Evolutionary conservation across 305 asterid species (phyloP).

Genomic region (Fraxinus ornus): DNA sequence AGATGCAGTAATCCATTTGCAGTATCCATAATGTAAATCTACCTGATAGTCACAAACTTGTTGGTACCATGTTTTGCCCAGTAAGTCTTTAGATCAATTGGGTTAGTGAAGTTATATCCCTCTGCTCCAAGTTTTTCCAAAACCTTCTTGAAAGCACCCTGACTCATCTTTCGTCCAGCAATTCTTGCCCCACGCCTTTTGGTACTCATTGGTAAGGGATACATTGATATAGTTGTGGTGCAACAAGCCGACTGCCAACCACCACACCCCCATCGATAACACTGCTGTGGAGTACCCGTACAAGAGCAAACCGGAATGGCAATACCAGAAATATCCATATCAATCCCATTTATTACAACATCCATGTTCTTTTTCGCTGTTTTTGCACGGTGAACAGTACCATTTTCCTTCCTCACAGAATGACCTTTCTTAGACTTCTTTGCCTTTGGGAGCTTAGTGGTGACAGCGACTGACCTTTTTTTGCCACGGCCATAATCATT

Average conservation of each 20-base stretch:
- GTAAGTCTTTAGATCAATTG: neutral
- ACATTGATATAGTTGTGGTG: neutral
- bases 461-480: neutral
- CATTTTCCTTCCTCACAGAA: neutral
- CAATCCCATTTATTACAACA: neutral
- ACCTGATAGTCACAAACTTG: neutral
- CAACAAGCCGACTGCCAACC: neutral
- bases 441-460: neutral
- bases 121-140: neutral
- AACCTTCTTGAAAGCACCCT: neutral
- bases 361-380: neutral
- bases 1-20: neutral
- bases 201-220: neutral
- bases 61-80: neutral
- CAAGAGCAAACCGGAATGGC: neutral
- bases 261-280: neutral
- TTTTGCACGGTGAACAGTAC: neutral
- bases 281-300: neutral
- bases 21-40: neutral
- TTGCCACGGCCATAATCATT: constrained; percentile 37
- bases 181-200: neutral
- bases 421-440: neutral
- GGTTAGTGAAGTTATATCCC: neutral
- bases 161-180: neutral
- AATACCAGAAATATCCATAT: neutral